These are phyloP conservation scores for Penicillium sp. DNA, from an alignment of 2,329 filamentous ascomycete species.

Conservation along the genomic window DNA sequence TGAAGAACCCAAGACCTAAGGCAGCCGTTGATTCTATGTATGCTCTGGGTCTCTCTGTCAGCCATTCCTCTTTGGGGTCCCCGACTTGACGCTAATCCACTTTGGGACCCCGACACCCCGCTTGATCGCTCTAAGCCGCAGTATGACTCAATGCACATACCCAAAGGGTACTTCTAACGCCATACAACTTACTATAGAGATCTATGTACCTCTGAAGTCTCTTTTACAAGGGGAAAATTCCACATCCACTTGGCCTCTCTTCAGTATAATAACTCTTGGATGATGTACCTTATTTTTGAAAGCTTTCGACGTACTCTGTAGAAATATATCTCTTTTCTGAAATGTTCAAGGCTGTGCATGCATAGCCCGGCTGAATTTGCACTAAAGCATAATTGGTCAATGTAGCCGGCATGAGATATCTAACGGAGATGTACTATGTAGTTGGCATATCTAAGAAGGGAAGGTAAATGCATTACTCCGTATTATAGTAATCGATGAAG, in stretches of 20 bases:
- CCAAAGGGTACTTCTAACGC: neutral
- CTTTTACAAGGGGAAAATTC: neutral
- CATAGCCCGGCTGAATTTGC: neutral
- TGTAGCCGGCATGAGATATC: neutral
- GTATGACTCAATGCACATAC: constrained; percentile 9
- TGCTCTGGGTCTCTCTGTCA: neutral
- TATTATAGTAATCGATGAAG: neutral
- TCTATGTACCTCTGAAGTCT: neutral
- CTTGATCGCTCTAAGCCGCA: constrained; percentile 10
- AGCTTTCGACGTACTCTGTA: no score
- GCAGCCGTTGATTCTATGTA: constrained; percentile 9
- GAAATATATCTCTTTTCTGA: neutral
- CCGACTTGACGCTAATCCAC: constrained; percentile 28
- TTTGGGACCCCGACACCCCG: constrained; percentile 27
- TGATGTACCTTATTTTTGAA: neutral
- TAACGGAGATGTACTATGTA: neutral
- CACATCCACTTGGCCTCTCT: neutral
- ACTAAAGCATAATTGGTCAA: neutral
- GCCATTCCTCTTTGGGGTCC: constrained; percentile 28
- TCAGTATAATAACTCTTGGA: neutral
- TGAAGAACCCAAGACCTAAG: constrained; percentile 22
- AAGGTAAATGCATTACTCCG: neutral
- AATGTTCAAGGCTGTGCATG: neutral
- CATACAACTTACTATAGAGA: neutral
- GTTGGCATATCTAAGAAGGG: neutral